phyloP scores from a whole-genome alignment of 73 alveolate species.

The Tetrahymena elliotti region DNA sequence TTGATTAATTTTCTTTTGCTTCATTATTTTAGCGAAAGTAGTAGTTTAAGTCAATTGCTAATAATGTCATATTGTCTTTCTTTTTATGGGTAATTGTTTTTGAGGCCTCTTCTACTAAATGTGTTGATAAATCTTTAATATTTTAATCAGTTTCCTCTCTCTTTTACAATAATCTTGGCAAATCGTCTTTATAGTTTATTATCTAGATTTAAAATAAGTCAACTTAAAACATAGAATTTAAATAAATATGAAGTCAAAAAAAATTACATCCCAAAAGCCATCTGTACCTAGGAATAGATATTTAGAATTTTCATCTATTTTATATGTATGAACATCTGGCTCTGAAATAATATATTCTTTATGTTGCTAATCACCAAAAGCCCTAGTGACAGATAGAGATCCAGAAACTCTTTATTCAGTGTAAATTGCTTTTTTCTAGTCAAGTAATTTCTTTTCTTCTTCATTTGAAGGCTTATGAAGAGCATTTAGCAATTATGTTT shows the following conservation, averaged over 20 bases:
- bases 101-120: constrained; percentile 6
- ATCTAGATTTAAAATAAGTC: background rate
- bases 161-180: background rate
- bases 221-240: background rate
- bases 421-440: background rate
- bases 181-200: background rate
- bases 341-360: background rate
- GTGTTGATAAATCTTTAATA: constrained; percentile 2
- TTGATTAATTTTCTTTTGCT: background rate
- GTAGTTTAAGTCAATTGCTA: constrained; percentile 3
- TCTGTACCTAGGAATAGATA: constrained; percentile 27
- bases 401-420: constrained; percentile 14
- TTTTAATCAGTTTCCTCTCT: background rate
- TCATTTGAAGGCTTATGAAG: constrained; percentile 17
- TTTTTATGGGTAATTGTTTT: background rate
- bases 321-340: constrained; percentile 5
- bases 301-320: background rate
- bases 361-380: constrained; percentile 22
- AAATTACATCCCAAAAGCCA: constrained; percentile 39
- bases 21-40: background rate
- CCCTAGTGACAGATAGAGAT: constrained; percentile 20
- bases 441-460: constrained; percentile 9
- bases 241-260: background rate
- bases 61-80: constrained; percentile 32
- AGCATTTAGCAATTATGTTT: background rate